These are phyloP conservation scores for Arthrinium phaeospermum DNA, from an alignment of 2,329 filamentous ascomycete species.

Conservation along the genomic window DNA sequence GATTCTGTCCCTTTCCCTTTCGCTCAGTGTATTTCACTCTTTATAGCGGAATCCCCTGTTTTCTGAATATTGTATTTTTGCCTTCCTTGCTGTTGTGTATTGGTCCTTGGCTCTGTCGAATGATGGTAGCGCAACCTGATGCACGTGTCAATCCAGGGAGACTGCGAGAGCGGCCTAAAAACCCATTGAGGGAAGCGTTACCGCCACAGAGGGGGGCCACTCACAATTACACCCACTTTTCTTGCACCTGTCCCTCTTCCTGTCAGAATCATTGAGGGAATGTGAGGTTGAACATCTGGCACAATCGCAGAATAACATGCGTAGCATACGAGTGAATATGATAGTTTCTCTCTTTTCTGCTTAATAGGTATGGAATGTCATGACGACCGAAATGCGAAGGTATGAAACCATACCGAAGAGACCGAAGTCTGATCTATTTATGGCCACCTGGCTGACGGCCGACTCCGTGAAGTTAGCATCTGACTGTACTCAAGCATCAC, in stretches of 20 bases:
- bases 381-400: background rate
- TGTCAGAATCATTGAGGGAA: background rate
- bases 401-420: background rate
- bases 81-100: background rate
- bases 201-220: background rate
- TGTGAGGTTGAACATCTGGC: background rate
- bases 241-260: background rate
- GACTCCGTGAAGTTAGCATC: background rate
- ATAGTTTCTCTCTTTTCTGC: background rate
- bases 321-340: too few relatives aligned
- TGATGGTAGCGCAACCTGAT: background rate
- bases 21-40: background rate
- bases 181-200: background rate
- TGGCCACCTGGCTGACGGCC: slow-evolving; percentile 12
- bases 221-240: slow-evolving; percentile 7
- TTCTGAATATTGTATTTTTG: background rate
- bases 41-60: too few relatives aligned
- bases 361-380: too few relatives aligned
- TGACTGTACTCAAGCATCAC: background rate
- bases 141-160: background rate
- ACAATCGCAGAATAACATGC: background rate
- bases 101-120: background rate
- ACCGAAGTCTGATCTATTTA: background rate
- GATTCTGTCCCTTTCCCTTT: background rate
- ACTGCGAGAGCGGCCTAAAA: background rate